Percentiles rank a stretch among this genome's conserved stretches.
These are phyloP conservation scores for Baudoinia panamericana DNA, from an alignment of 495 filamentous ascomycete genomes.

Conservation along the genomic window DNA sequence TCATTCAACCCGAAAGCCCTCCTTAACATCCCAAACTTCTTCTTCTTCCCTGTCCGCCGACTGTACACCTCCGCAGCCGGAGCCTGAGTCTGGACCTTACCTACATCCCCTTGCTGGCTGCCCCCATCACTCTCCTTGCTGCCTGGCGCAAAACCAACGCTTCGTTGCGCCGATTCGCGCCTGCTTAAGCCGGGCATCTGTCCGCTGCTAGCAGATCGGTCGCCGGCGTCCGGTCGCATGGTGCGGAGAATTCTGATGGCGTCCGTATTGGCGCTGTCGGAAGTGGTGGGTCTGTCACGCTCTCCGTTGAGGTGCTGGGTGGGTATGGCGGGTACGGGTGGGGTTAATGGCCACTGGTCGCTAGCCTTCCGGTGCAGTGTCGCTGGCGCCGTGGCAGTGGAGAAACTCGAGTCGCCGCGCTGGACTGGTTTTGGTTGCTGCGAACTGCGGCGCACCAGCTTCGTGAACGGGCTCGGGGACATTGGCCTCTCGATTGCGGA, in stretches of 20 bases:
- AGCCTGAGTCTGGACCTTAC: no score
- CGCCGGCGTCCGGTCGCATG: slow-evolving; percentile 10
- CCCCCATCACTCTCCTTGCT: slow-evolving; percentile 18
- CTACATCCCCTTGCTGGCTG: slow-evolving; percentile 4
- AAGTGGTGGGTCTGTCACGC: not conserved
- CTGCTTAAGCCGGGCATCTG: not conserved
- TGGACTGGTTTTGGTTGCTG: not conserved
- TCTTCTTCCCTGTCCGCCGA: slow-evolving; percentile 38
- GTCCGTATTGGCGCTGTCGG: not conserved
- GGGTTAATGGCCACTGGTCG: slow-evolving; percentile 21
- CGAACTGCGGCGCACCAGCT: no score
- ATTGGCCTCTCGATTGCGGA: not conserved
- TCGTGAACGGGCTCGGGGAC: no score
- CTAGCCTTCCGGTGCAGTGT: not conserved
- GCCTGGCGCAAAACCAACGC: slow-evolving; percentile 3
- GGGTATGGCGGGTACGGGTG: slow-evolving; percentile 23
- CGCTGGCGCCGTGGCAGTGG: slow-evolving; percentile 1
- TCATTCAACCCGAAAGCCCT: slow-evolving; percentile 44
- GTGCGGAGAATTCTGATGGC: slow-evolving; percentile 9
- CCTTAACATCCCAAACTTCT: slow-evolving; percentile 44
- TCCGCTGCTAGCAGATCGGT: slow-evolving; percentile 12
- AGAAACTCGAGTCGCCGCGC: slow-evolving; percentile 8
- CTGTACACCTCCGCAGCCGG: slow-evolving; percentile 18
- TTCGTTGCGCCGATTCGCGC: not conserved
- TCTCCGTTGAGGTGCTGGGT: no score